Percentiles rank a stretch among this genome's conserved stretches.
Evolutionary conservation across 1,284 basidiomycete species (phyloP).

Genomic region (Ustilago shanxiensis): DNA sequence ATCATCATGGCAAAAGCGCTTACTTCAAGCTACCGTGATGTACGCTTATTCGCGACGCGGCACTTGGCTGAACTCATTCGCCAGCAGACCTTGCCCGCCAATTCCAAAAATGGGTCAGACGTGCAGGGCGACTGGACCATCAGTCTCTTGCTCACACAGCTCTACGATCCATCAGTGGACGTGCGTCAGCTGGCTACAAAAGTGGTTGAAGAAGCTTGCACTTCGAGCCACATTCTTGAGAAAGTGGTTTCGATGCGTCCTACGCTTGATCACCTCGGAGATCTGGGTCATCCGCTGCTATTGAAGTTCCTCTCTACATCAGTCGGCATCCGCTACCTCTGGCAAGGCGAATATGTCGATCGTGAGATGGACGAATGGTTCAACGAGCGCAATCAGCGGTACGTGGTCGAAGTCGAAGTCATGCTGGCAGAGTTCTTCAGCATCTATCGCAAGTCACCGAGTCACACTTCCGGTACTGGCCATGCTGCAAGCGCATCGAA

Average conservation of each 20-base stretch:
- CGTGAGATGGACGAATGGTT: slow-evolving; percentile 97
- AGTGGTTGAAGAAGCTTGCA: slow-evolving; percentile 89
- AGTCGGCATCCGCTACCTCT: slow-evolving; percentile 90
- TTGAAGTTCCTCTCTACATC: slow-evolving; percentile 92
- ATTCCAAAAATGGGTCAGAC: slow-evolving; percentile 26
- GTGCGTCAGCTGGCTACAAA: slow-evolving; percentile 90
- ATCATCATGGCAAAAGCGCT: slow-evolving; percentile 88
- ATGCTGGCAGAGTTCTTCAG: slow-evolving; percentile 80
- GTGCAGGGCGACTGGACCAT: slow-evolving; percentile 63
- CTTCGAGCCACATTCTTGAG: slow-evolving; percentile 83
- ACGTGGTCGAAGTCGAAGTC: slow-evolving; percentile 87
- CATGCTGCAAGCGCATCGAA: slow-evolving; percentile 6
- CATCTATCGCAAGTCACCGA: slow-evolving; percentile 73
- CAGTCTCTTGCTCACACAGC: slow-evolving; percentile 85
- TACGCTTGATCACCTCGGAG: slow-evolving; percentile 92
- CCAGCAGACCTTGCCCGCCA: slow-evolving; percentile 28
- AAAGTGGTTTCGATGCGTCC: slow-evolving; percentile 94
- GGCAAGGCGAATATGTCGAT: slow-evolving; percentile 91
- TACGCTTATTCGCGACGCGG: slow-evolving; percentile 85
- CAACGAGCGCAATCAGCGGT: slow-evolving; percentile 82
- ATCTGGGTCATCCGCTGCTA: slow-evolving; percentile 87
- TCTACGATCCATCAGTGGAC: slow-evolving; percentile 90
- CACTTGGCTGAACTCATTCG: slow-evolving; percentile 77
- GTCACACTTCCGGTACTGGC: slow-evolving; percentile 3
- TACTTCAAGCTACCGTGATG: slow-evolving; percentile 72